Evolutionary conservation across 2,329 filamentous ascomycete genomes (phyloP).

Genomic region (Fusarium newnesense): DNA sequence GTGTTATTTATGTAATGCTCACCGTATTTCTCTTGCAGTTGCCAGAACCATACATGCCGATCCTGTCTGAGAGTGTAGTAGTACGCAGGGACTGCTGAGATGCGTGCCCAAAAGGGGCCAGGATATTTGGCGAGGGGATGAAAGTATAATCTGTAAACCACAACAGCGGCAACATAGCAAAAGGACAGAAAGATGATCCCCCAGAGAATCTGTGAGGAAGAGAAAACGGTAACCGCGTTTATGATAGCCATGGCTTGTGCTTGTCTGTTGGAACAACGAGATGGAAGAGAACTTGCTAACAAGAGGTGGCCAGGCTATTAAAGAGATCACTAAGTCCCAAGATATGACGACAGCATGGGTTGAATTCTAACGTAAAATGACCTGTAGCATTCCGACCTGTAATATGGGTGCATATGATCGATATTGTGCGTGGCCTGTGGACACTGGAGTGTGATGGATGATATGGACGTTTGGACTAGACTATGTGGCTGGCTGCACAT

Average conservation of each 20-base stretch:
- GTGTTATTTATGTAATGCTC: neutral
- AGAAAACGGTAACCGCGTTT: neutral
- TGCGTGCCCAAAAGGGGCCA: slow-evolving; percentile 64
- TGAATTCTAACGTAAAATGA: neutral
- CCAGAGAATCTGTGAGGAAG: neutral
- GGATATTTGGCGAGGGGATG: slow-evolving; percentile 63
- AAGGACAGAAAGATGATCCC: neutral
- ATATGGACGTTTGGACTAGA: neutral
- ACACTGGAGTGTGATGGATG: neutral
- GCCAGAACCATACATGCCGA: slow-evolving; percentile 34
- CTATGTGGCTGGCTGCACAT: neutral
- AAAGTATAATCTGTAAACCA: slow-evolving; percentile 51
- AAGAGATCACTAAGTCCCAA: neutral
- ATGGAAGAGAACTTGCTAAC: neutral
- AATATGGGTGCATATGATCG: neutral
- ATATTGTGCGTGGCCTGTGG: neutral
- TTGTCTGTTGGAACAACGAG: neutral
- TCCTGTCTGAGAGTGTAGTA: slow-evolving; percentile 32
- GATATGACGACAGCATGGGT: neutral
- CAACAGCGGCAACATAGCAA: neutral
- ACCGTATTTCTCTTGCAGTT: slow-evolving; percentile 36
- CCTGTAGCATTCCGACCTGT: neutral
- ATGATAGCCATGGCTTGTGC: neutral
- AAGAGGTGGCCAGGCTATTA: neutral
- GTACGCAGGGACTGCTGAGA: slow-evolving; percentile 44